Conservation (phyloP, 108 stramenopile genomes). For the Skeletonema menzelii region DNA sequence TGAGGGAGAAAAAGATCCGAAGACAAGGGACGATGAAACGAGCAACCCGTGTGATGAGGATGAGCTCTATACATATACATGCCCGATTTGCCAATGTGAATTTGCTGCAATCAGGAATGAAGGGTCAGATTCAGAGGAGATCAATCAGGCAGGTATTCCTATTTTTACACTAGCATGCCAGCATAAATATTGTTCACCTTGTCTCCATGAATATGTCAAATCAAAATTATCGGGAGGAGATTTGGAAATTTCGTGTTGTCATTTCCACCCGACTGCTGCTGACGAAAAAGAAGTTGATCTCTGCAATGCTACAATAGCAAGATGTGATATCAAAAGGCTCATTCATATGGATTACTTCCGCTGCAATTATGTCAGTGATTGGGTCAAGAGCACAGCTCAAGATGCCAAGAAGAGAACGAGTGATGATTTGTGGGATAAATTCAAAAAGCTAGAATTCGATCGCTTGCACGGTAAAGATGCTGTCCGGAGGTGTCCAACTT, state of each 20-base stretch:
- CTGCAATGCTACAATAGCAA: constrained; percentile 22
- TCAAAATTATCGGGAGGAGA: constrained; percentile 48
- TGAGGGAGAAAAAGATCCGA: too few species aligned
- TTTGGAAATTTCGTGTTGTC: constrained; percentile 28
- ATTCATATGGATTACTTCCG: constrained; percentile 8
- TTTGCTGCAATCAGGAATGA: not conserved
- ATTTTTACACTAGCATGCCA: constrained; percentile 21
- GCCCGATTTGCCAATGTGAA: not conserved
- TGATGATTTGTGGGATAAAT: constrained; percentile 37
- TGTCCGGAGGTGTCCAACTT: constrained; percentile 49
- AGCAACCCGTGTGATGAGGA: not conserved
- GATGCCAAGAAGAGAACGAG: not conserved
- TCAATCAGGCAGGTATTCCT: not conserved
- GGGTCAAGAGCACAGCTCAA: not conserved
- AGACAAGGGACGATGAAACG: too few species aligned
- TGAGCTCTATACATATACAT: not conserved
- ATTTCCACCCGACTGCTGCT: constrained; percentile 4
- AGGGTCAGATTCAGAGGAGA: not conserved
- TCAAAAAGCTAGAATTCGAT: constrained; percentile 45
- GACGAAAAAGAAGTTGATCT: constrained; percentile 6
- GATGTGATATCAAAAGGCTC: constrained; percentile 24
- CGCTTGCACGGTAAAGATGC: constrained; percentile 45
- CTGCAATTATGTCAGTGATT: not conserved
- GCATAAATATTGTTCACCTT: constrained; percentile 48
- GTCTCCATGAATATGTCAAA: constrained; percentile 47